Evolutionary conservation across 2,329 filamentous ascomycete species (phyloP).

Genomic region (Zymoseptoria pseudotritici): DNA sequence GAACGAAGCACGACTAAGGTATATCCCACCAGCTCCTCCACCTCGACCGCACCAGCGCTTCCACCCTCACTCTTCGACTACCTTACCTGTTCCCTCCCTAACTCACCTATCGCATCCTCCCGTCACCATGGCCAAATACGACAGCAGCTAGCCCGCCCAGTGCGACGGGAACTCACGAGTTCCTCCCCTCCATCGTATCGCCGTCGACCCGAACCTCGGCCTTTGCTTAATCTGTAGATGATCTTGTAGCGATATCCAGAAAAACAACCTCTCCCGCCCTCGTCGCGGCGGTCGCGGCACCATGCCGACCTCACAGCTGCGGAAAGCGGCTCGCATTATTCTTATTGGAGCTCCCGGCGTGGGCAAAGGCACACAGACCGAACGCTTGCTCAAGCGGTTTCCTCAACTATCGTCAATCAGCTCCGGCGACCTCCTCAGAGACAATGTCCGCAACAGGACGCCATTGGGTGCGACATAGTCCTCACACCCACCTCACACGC

Average conservation of each 20-base stretch:
- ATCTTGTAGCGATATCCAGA: neutral
- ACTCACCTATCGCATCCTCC: neutral
- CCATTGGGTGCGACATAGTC: constrained; percentile 59
- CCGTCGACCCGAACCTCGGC: neutral
- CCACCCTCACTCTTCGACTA: neutral
- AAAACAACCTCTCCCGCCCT: neutral
- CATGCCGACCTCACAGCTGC: constrained; percentile 37
- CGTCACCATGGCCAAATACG: constrained; percentile 18
- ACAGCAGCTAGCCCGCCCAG: constrained; percentile 18
- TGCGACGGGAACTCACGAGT: constrained; percentile 8
- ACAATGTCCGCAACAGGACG: constrained; percentile 85
- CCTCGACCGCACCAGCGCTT: neutral
- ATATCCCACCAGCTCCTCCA: neutral
- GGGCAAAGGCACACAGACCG: constrained; percentile 88
- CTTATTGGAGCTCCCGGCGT: constrained; percentile 93
- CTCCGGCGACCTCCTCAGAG: constrained; percentile 83
- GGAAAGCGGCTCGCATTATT: constrained; percentile 76
- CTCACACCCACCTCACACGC: too few species aligned
- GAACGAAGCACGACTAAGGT: too few species aligned
- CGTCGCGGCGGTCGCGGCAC: neutral
- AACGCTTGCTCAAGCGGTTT: constrained; percentile 77
- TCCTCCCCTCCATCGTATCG: constrained; percentile 3
- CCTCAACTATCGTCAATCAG: constrained; percentile 86
- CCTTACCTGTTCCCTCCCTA: neutral
- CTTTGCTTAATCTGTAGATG: neutral